A percentile compares a stretch with the other conserved stretches of the same genome.
Evolutionary conservation across 352 stramenopile genomes (phyloP).

Genomic region (Globisporangium paddicum): DNA sequence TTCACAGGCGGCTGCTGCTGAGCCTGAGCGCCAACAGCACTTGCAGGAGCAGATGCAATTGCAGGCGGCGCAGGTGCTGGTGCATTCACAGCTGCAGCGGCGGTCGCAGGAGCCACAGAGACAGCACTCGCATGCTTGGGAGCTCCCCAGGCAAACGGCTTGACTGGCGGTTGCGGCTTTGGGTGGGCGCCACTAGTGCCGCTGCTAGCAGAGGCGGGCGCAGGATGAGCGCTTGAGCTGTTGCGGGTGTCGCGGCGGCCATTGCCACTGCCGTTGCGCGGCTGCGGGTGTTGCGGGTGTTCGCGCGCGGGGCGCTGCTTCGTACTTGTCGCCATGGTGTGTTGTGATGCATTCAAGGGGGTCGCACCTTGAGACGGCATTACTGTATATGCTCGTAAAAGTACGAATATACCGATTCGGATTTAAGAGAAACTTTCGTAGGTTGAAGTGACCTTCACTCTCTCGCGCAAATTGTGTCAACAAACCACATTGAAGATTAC

Average conservation of each 20-base stretch:
- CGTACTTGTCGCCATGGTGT: conserved; percentile 1
- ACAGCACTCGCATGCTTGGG: no score
- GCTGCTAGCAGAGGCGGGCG: background rate
- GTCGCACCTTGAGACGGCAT: background rate
- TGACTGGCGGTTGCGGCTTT: background rate
- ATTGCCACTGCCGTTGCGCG: background rate
- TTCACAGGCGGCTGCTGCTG: conserved; percentile 10
- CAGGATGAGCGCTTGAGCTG: no score
- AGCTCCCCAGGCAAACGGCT: no score
- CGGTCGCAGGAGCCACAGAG: no score
- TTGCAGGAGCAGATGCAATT: no score
- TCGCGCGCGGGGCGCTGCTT: conserved; percentile 5
- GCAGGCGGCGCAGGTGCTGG: no score
- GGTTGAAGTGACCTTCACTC: conserved; percentile 1
- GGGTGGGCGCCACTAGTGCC: background rate
- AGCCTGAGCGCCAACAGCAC: no score
- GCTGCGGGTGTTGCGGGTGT: conserved; percentile 1
- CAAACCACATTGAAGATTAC: background rate
- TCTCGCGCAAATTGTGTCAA: background rate
- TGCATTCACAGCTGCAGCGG: no score
- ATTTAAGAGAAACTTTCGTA: background rate
- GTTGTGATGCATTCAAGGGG: background rate
- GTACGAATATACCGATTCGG: background rate
- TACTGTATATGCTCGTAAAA: background rate
- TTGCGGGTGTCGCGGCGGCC: background rate